A percentile compares a stretch with the other conserved stretches of the same genome.
phyloP scores from a whole-genome alignment of 2,329 filamentous ascomycete species.

The Xylariaceae sp. region DNA sequence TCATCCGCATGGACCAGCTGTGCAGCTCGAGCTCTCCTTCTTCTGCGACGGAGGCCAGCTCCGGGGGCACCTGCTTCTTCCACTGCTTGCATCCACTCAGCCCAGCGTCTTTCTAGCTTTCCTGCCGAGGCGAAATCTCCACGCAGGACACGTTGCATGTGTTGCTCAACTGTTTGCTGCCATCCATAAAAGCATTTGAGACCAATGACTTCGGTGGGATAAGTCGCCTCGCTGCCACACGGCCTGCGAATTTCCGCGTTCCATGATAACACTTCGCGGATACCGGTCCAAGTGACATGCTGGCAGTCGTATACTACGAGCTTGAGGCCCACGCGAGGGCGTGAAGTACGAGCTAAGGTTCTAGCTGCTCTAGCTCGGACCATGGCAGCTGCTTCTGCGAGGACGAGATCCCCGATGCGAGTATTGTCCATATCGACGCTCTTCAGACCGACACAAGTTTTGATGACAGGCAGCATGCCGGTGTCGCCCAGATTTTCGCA shows the following conservation, averaged over 20 bases:
- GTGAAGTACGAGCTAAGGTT: conserved; percentile 35
- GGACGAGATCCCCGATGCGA: conserved; percentile 77
- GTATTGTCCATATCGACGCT: conserved; percentile 91
- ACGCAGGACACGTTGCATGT: conserved; percentile 77
- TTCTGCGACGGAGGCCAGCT: conserved; percentile 62
- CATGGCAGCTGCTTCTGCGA: conserved; percentile 80
- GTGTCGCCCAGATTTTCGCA: conserved; percentile 81
- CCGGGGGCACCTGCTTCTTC: conserved; percentile 75
- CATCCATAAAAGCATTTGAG: conserved; percentile 94
- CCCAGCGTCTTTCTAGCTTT: conserved; percentile 86
- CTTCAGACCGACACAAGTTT: conserved; percentile 64
- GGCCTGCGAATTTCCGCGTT: conserved; percentile 70
- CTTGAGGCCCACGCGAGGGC: conserved; percentile 61
- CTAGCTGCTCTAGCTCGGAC: conserved; percentile 60
- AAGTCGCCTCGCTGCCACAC: conserved; percentile 43
- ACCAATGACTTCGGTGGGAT: conserved; percentile 73
- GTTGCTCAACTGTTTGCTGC: conserved; percentile 92
- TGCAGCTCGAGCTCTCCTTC: conserved; percentile 76
- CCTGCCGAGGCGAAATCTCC: conserved; percentile 72
- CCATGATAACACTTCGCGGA: conserved; percentile 78
- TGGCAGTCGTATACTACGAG: conserved; percentile 88
- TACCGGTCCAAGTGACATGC: conserved; percentile 87
- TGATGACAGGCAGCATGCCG: conserved; percentile 79
- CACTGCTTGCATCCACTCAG: conserved; percentile 86
- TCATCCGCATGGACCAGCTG: conserved; percentile 77